Conservation (phyloP, 345 rosid species). For the Syzygium jambos region DNA sequence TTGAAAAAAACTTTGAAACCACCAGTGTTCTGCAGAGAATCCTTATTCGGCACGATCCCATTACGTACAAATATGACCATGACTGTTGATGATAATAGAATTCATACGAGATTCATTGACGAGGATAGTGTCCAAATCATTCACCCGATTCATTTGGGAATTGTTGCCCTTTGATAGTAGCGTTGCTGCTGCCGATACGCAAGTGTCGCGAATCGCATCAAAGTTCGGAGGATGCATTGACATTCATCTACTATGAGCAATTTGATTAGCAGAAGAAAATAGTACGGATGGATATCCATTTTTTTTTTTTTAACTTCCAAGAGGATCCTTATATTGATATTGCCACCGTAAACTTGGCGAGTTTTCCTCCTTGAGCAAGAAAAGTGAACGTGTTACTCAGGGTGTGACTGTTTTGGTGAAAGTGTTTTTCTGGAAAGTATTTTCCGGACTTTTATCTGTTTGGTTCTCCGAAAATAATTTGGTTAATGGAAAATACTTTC, state of each 20-base stretch:
- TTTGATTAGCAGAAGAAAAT: not conserved
- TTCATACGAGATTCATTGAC: not conserved
- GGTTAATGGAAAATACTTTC: no score
- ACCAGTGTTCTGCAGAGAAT: no score
- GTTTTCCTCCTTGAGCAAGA: not conserved
- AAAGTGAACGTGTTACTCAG: not conserved
- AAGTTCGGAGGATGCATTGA: fast-evolving
- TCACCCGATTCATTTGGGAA: not conserved
- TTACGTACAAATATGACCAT: no score
- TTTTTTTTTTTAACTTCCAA: not conserved
- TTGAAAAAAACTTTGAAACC: no score
- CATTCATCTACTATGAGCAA: fast-evolving
- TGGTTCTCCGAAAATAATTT: no score
- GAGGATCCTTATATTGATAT: not conserved
- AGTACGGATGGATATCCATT: not conserved
- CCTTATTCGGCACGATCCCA: no score
- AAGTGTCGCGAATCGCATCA: fast-evolving
- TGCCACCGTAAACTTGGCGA: not conserved
- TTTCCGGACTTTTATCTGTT: no score
- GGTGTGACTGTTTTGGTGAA: no score
- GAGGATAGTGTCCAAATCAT: not conserved
- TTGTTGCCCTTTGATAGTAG: fast-evolving
- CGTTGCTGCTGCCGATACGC: fast-evolving
- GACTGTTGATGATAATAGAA: not conserved
- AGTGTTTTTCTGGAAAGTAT: no score